Evolutionary conservation across 2,329 filamentous ascomycete species (phyloP), one percentile per base, ranked within the genome.

Genomic region (Thelonectria rubi): DNA sequence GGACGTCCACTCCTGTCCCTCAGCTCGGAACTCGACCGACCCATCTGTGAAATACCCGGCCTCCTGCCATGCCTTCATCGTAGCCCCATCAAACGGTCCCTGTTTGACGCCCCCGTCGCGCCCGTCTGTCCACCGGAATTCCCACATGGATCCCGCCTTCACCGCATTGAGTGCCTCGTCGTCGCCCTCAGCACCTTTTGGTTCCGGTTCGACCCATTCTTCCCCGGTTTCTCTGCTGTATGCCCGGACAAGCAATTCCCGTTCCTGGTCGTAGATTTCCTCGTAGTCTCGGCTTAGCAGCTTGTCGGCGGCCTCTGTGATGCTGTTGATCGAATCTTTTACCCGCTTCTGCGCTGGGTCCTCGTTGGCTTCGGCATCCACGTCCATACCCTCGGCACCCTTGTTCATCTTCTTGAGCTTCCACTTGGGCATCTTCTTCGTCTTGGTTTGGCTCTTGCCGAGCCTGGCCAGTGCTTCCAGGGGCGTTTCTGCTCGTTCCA

Each of bases 61-160:
- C 64, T 92, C 88, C 68, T 91, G 88, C 95, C 95, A 99, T 2
- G 92, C 91, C 70, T 88, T 87, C 95, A 99, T 98, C 39, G 90
- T 94, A 5, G 84, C 76, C 8, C 85, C 86, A 73, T 97, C 93
- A 75, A 93, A 99, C 0, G 95, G 94, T 0, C 95, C 95, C 76
- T 99, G 93, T 60, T 86, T 85, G 49, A 87, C 85, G 11, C 86
- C 92, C 26, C 87, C 91, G 72, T 97, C 94, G 42, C 93, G 85
- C 17, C 92, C 92, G 75, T 97, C 93, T 40, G 88, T 89, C 95
- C 95, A 99, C 60, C 92, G 86, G 75, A 93, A 99, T 77, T 98
- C 92, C 94, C 94, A 99, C 69, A 70, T 73, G 17, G 64, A 67
- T 39, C 66, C 70, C 52, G 61, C 55, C 43, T 66, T 62, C 64